Conservation (phyloP, 83 land plant genomes). For the Diphasiastrum complanatum region DNA sequence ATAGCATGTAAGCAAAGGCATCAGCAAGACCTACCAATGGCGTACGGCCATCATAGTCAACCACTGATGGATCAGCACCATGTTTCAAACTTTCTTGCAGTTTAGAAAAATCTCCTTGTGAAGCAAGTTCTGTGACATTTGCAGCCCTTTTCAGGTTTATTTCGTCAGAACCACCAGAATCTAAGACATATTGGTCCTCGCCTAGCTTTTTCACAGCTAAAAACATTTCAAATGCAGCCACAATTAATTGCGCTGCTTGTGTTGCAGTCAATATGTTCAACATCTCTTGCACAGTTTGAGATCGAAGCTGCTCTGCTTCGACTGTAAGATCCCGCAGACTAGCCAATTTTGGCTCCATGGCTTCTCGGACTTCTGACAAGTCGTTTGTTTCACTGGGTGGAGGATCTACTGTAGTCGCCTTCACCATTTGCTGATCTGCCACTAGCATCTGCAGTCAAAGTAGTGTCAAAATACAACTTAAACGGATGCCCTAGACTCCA, state of each 20-base stretch:
- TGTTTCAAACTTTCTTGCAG: slow-evolving; percentile 17
- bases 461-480: not conserved
- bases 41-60: slow-evolving; percentile 35
- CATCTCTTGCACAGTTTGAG: slow-evolving; percentile 17
- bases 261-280: slow-evolving; percentile 17
- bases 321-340: slow-evolving; percentile 21
- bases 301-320: slow-evolving; percentile 28
- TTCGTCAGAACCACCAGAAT: not conserved
- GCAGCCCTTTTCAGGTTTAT: not conserved
- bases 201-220: slow-evolving; percentile 26
- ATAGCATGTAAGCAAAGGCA: no score
- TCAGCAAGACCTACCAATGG: slow-evolving; percentile 20
- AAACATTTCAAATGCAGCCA: slow-evolving; percentile 25
- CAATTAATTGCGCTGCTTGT: slow-evolving; percentile 26
- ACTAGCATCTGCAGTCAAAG: slow-evolving; percentile 24
- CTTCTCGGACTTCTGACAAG: slow-evolving; percentile 24
- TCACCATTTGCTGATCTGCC: slow-evolving; percentile 36
- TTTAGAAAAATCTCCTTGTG: slow-evolving; percentile 20
- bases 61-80: slow-evolving; percentile 25
- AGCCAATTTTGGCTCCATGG: slow-evolving; percentile 30
- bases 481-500: no score
- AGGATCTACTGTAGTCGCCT: slow-evolving; percentile 24
- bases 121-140: slow-evolving; percentile 19
- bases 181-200: slow-evolving; percentile 2
- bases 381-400: slow-evolving; percentile 24